These are phyloP conservation scores for Rasamsonia emersonii DNA, from an alignment of 2,329 filamentous ascomycete species.

Conservation along the genomic window DNA sequence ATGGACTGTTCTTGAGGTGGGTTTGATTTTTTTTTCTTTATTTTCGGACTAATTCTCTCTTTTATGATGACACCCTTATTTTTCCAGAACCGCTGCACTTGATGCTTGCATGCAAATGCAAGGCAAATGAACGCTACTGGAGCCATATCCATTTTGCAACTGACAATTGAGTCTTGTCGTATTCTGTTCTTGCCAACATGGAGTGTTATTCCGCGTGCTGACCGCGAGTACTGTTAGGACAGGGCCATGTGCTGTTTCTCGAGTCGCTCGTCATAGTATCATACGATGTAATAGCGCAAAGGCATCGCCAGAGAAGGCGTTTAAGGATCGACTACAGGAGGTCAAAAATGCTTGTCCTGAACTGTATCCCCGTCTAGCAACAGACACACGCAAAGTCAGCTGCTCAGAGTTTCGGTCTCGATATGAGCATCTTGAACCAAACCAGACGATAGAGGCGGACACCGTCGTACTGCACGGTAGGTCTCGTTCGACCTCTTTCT, in stretches of 20 bases:
- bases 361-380: constrained; percentile 31
- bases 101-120: constrained; percentile 42
- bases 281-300: constrained; percentile 18
- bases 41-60: constrained; percentile 6
- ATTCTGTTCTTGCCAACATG: neutral
- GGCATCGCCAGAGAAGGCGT: constrained; percentile 24
- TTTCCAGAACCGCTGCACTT: constrained; percentile 61
- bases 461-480: constrained; percentile 36
- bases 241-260: neutral
- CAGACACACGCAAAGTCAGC: constrained; percentile 22
- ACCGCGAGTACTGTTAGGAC: neutral
- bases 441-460: constrained; percentile 32
- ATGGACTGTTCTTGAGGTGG: constrained; percentile 24
- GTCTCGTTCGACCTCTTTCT: constrained; percentile 17
- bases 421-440: constrained; percentile 28
- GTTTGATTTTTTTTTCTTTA: constrained; percentile 5
- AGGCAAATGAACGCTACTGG: constrained; percentile 38
- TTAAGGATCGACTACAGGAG: constrained; percentile 29
- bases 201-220: too few species aligned
- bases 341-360: constrained; percentile 25
- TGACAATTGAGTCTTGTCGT: constrained; percentile 1
- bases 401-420: constrained; percentile 28
- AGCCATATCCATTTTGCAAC: constrained; percentile 5
- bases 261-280: constrained; percentile 12
- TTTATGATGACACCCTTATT: constrained; percentile 36